phyloP scores from a whole-genome alignment of 495 filamentous ascomycete species.

The Podospora pseudoanserina region DNA sequence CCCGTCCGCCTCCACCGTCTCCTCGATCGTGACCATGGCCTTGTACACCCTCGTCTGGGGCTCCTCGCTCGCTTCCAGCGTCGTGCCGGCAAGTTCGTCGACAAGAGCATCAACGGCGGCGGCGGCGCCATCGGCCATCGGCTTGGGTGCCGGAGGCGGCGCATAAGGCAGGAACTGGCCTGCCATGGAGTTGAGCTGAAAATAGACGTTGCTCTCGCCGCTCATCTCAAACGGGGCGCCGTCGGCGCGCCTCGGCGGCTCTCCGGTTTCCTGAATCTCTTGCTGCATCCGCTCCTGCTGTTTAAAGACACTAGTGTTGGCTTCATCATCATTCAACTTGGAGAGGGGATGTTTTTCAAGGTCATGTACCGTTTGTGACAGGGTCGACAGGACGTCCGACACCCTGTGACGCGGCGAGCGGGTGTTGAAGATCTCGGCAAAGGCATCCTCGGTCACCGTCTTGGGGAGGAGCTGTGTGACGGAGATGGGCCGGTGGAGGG shows the following conservation, averaged over 20 bases:
- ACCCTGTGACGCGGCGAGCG: constrained; percentile 49
- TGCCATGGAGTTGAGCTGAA: constrained; percentile 46
- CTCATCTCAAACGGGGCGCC: constrained; percentile 24
- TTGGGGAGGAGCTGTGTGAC: constrained; percentile 76
- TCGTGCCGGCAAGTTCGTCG: constrained; percentile 32
- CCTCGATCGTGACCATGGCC: constrained; percentile 76
- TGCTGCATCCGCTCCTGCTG: constrained; percentile 23
- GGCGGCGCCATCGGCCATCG: constrained; percentile 46
- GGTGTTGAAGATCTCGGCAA: constrained; percentile 73
- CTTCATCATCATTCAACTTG: constrained; percentile 17
- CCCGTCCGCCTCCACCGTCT: constrained; percentile 67
- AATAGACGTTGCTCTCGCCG: constrained; percentile 38
- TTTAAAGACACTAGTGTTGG: constrained; percentile 19
- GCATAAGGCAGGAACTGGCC: constrained; percentile 70
- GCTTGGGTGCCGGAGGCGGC: constrained; percentile 69
- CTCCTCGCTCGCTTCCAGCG: constrained; percentile 20
- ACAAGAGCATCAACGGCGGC: constrained; percentile 26
- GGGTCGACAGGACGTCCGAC: constrained; percentile 71
- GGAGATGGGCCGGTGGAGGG: constrained; percentile 90
- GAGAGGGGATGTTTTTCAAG: constrained; percentile 59
- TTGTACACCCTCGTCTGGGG: constrained; percentile 64
- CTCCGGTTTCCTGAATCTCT: constrained; percentile 29
- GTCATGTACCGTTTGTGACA: constrained; percentile 66
- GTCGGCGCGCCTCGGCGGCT: constrained; percentile 49
- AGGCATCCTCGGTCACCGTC: constrained; percentile 64